A percentile compares a stretch with the other conserved stretches of the same genome.
Conservation (phyloP, 257 asterid species). For the Solanum appendiculatum region DNA sequence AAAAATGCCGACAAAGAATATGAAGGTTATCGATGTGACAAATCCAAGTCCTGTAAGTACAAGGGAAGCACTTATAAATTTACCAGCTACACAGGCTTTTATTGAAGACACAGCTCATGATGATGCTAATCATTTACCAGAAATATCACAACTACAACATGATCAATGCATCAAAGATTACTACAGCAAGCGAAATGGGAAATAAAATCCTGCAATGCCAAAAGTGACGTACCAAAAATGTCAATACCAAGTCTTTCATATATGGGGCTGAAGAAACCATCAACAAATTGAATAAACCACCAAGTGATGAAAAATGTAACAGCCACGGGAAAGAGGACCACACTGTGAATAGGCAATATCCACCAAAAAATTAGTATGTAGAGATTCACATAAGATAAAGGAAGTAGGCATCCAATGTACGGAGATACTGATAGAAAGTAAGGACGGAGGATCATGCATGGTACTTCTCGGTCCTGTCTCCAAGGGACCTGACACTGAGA, state of each 20-base stretch:
- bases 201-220: neutral
- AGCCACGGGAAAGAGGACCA: conserved; percentile 94
- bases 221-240: conserved; percentile 60
- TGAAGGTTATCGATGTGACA: conserved; percentile 63
- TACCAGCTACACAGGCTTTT: neutral
- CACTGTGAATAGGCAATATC: conserved; percentile 40
- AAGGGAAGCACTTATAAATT: neutral
- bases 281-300: conserved; percentile 98
- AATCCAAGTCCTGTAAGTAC: conserved; percentile 82
- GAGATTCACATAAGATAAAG: neutral
- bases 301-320: conserved; percentile 88
- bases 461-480: neutral
- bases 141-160: neutral
- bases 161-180: neutral
- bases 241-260: conserved; percentile 88
- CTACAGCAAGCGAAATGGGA: neutral
- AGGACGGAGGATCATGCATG: neutral
- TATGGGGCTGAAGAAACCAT: conserved; percentile 96
- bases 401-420: neutral
- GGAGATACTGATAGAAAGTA: neutral
- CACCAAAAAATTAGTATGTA: neutral
- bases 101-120: neutral
- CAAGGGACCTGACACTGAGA: neutral
- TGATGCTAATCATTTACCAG: neutral
- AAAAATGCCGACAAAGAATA: conserved; percentile 76